Evolutionary conservation across 2,329 filamentous ascomycete genomes (phyloP), one percentile per base, ranked within the genome.

Genomic region (Fusarium neocosmosporiellum): DNA sequence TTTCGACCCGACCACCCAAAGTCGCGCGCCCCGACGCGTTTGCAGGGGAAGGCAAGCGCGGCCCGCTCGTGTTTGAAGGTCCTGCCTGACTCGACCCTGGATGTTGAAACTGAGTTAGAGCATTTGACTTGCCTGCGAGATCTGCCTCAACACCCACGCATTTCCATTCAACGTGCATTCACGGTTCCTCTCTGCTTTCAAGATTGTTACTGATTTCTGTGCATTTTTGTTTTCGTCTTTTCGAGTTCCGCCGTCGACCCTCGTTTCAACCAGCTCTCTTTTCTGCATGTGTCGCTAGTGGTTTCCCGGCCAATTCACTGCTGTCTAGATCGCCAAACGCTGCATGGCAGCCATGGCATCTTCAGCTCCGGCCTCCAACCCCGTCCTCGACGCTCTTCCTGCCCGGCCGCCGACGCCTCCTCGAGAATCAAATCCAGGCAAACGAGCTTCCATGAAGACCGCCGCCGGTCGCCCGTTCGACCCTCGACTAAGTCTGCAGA

Each of bases 401-500:
- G 81, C 88, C 69, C 87, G 90, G 80, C 91, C 91, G 29, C 91
- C 91, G n/a, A 93, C 91, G 36, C 91, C 91, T 54, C 91, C 91
- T n/a, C 87, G 87, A 74, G 89, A 89, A 78, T 83, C 86, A 37
- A 81, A 80, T 33, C 79, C 80, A 74, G 84, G 85, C 43, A 63
- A 77, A 65, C 81, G 83, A 58, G 75, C 78, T 31, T 74, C 79
- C 33, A 74, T 79, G 59, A 84, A 83, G 70, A 76, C 81, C 39
- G 74, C 80, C n/a, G 75, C 82, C 50, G 76, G 80, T 71, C 80
- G 82, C n/a, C 76, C 79, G 36, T 78, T 84, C 77, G 82, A 87
- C 70, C 76, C 77, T 24, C 73, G 76, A 72, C 64, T 72, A n/a
- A 81, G 78, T 66, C 79, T 83, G 34, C 80, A 89, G 55, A 90